Conservation (phyloP, 805 yeast genomes). For the Ogataea zsoltii region DNA sequence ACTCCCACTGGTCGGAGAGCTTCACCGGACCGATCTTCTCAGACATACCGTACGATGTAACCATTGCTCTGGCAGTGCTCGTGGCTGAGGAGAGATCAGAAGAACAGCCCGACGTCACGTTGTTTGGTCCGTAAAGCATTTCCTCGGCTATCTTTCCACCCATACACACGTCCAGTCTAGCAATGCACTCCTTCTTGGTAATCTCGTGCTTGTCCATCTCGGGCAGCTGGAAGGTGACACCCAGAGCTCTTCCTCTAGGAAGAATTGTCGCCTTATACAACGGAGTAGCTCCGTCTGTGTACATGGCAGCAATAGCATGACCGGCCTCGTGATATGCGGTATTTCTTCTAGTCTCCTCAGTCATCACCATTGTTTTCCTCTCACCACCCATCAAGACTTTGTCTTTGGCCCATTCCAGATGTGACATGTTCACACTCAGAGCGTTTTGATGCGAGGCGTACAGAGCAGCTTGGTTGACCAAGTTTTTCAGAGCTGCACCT, state of each 20-base stretch:
- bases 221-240: slow-evolving; percentile 95
- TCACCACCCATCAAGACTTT: slow-evolving; percentile 98
- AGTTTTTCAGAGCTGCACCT: slow-evolving; percentile 96
- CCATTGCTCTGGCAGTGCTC: slow-evolving; percentile 93
- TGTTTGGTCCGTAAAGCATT: slow-evolving; percentile 83
- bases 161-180: slow-evolving; percentile 95
- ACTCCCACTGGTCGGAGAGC: slow-evolving; percentile 87
- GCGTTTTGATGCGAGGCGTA: slow-evolving; percentile 94
- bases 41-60: slow-evolving; percentile 95
- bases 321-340: slow-evolving; percentile 99
- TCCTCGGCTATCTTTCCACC: slow-evolving; percentile 99
- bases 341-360: slow-evolving; percentile 89
- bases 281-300: slow-evolving; percentile 90
- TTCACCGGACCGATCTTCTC: slow-evolving; percentile 90
- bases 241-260: slow-evolving; percentile 96
- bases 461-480: slow-evolving; percentile 97
- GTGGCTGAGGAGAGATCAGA: slow-evolving; percentile 91
- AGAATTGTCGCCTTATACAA: slow-evolving; percentile 94
- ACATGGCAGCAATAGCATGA: slow-evolving; percentile 97
- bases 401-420: slow-evolving; percentile 99
- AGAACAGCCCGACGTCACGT: slow-evolving; percentile 94
- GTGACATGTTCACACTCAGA: slow-evolving; percentile 82
- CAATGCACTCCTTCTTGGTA: slow-evolving; percentile 85
- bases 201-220: slow-evolving; percentile 97
- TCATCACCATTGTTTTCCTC: slow-evolving; percentile 94